Evolutionary conservation across 1,284 basidiomycete species (phyloP).

Genomic region (Ceratobasidium papillatum): DNA sequence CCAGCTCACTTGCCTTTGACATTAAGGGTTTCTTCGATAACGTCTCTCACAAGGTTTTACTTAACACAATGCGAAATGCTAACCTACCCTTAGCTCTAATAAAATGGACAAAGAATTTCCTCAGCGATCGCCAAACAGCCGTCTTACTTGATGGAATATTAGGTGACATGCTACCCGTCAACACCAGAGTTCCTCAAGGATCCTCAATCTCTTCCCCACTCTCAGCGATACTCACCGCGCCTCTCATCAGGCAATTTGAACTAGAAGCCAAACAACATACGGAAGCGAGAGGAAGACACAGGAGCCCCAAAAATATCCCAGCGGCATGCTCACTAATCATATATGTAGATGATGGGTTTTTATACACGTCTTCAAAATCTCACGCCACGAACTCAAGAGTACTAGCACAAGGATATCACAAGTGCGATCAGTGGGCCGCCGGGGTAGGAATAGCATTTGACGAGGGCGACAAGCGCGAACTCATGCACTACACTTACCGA

Average conservation of each 20-base stretch:
- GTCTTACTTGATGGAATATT: conserved; percentile 48
- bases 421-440: not conserved
- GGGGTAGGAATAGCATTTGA: not conserved
- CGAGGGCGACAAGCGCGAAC: not conserved
- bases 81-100: conserved; percentile 39
- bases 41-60: conserved; percentile 46
- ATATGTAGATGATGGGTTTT: not conserved
- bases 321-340: not conserved
- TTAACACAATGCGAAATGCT: conserved; percentile 18
- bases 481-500: not conserved
- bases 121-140: conserved; percentile 46
- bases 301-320: too few relatives aligned
- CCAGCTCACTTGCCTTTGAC: conserved; percentile 49
- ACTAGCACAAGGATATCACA: not conserved
- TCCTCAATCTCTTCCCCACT: conserved; percentile 27
- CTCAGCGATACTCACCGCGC: conserved; percentile 41
- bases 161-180: not conserved
- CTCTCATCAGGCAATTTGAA: not conserved
- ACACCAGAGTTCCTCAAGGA: conserved; percentile 35
- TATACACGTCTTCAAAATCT: not conserved
- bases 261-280: not conserved
- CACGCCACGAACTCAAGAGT: not conserved
- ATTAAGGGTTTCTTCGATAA: conserved; percentile 51
- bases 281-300: too few relatives aligned
- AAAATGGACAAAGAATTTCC: conserved; percentile 40